Evolutionary conservation across 2,329 filamentous ascomycete genomes (phyloP), one percentile per base, ranked within the genome.

Genomic region (Aspergillus pseudoterreus): DNA sequence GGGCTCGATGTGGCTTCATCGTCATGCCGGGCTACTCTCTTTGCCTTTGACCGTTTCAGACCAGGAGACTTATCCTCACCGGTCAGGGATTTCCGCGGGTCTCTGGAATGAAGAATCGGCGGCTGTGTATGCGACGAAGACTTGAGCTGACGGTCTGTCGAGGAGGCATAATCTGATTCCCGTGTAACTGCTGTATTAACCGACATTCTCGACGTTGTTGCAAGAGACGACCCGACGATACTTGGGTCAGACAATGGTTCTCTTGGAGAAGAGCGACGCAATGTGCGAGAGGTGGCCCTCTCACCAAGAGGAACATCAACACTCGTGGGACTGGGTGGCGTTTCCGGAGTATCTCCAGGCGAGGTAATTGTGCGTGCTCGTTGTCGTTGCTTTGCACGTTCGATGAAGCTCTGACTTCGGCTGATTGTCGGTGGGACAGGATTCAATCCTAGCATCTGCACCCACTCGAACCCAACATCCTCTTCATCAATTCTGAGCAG

Each of bases 391-490:
- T 74, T 75, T 27, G 68, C 68, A 43, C 69, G 69, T 46, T 70
- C 69, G 59, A 78, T 68, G 60, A 84, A 81, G 66, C 77, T 80
- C 53, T 77, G 75, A 46, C 76, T 75, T 57, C 79, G 75, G 49
- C 77, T 76, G 27, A 86, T 75, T 36, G 75, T 74, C 38, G 84
- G 84, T 19, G 84, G 84, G 32, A 85, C 73, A 24, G 86, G 86
- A 32, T 76, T 75, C 27, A 81, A 71, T n/a, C 84, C 83, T n/a
- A 97, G 75, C 71, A 96, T 89, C 36, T 88, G 82, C 35, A 96
- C 76, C 94, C 94, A 99, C 70, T 97, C 94, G 14, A 82, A 75
- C 5, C 87, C 84, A 53, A 91, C 84, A 50, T 89, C 85, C 55
- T 91, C 86, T 64, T 89, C 83, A 48, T 92, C 86, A 2, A 88